Evolutionary conservation across 352 stramenopile genomes (phyloP).

Genomic region (Globisporangium okanoganense): DNA sequence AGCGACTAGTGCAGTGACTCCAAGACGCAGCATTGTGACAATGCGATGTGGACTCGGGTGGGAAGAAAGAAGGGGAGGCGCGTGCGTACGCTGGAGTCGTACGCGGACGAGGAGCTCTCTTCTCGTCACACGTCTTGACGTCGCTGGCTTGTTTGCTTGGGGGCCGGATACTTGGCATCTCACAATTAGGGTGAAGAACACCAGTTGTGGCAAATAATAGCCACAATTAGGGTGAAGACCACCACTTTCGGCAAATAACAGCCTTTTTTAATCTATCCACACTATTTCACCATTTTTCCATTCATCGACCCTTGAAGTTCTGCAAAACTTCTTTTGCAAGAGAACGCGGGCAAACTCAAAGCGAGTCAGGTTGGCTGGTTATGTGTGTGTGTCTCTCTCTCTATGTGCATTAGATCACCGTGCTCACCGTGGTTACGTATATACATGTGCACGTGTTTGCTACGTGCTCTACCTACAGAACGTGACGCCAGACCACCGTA

Average conservation of each 20-base stretch:
- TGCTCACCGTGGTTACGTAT: neutral
- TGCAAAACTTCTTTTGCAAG: neutral
- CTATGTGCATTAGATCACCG: neutral
- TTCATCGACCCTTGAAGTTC: too few relatives aligned
- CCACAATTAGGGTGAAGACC: too few relatives aligned
- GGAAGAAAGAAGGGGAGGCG: neutral
- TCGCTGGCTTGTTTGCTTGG: neutral
- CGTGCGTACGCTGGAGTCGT: neutral
- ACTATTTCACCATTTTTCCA: too few relatives aligned
- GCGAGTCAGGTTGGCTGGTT: neutral
- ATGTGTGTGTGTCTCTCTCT: neutral
- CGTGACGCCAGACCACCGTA: neutral
- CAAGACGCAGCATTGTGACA: slow-evolving; percentile 8
- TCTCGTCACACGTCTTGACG: neutral
- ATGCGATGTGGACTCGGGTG: neutral
- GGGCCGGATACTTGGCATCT: too few relatives aligned
- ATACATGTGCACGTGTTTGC: neutral
- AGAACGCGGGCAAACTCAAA: neutral
- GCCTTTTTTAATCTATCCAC: too few relatives aligned
- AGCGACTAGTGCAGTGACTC: slow-evolving; percentile 6
- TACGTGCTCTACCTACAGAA: neutral
- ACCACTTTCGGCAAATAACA: too few relatives aligned
- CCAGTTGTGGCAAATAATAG: too few relatives aligned
- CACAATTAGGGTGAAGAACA: too few relatives aligned
- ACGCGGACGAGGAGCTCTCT: neutral